Conservation (phyloP, 2,329 filamentous ascomycete species). For the Alternaria conjuncta region DNA sequence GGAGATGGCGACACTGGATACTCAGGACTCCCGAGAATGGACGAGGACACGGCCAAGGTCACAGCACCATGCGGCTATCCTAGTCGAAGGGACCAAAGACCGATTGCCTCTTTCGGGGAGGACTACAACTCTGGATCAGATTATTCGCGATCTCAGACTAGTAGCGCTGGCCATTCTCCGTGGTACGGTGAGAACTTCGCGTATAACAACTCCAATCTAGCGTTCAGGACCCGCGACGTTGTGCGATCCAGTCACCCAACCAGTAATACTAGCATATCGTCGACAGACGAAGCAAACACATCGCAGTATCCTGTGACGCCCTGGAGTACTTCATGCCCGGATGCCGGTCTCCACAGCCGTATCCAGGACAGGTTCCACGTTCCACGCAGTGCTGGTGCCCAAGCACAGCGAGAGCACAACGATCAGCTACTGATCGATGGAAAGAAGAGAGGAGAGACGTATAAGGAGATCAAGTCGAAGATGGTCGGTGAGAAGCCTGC, state of each 20-base stretch:
- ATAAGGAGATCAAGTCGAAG: constrained; percentile 65
- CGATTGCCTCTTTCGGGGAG: not conserved
- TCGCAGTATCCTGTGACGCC: not conserved
- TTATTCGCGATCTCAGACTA: constrained; percentile 15
- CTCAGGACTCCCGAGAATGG: not conserved
- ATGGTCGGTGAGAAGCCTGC: constrained; percentile 67
- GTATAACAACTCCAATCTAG: not conserved
- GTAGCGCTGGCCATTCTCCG: constrained; percentile 3
- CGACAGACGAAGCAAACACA: not conserved
- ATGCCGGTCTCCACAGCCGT: not conserved
- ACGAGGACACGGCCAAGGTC: not conserved
- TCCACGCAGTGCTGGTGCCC: not conserved
- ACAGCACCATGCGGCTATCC: not conserved
- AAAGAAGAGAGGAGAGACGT: constrained; percentile 65
- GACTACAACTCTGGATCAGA: constrained; percentile 5
- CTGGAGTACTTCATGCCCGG: not conserved
- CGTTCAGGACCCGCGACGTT: not conserved
- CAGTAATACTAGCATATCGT: not conserved
- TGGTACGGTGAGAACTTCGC: constrained; percentile 14
- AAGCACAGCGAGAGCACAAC: constrained; percentile 27
- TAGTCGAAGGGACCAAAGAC: not conserved
- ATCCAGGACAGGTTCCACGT: constrained; percentile 6
- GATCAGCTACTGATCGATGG: constrained; percentile 57
- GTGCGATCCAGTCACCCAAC: not conserved
- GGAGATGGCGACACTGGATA: not conserved